These are phyloP conservation scores for Neonectria magnoliae DNA, from an alignment of 2,329 filamentous ascomycete species.

Conservation along the genomic window DNA sequence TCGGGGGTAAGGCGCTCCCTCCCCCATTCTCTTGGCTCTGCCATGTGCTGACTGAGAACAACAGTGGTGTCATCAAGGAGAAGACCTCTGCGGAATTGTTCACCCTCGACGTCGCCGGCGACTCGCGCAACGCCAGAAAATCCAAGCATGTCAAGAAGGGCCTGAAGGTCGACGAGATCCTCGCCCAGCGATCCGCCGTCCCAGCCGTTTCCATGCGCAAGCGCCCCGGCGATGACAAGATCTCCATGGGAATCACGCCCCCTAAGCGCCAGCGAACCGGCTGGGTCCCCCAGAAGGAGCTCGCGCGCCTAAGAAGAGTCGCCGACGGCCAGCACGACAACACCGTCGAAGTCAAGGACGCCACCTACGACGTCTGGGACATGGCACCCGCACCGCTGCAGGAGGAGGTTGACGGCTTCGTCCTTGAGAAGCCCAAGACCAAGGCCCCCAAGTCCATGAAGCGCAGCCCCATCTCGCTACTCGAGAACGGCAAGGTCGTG, in stretches of 20 bases:
- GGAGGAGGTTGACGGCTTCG: constrained; percentile 60
- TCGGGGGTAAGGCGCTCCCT: constrained; percentile 71
- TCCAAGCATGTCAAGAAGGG: constrained; percentile 76
- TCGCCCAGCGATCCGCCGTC: constrained; percentile 83
- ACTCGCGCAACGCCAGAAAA: constrained; percentile 71
- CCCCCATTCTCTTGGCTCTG: neutral
- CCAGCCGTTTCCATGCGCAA: constrained; percentile 84
- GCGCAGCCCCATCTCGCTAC: constrained; percentile 80
- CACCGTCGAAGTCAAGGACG: constrained; percentile 66
- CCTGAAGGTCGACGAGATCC: constrained; percentile 91
- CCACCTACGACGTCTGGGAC: constrained; percentile 83
- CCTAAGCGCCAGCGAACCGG: constrained; percentile 80
- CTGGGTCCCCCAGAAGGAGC: constrained; percentile 87
- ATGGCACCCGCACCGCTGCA: constrained; percentile 54
- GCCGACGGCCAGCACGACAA: constrained; percentile 76
- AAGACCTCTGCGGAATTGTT: constrained; percentile 87
- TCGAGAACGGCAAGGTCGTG: constrained; percentile 82
- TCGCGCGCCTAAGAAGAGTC: constrained; percentile 78
- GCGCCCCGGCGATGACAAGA: constrained; percentile 73
- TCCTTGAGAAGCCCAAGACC: constrained; percentile 72
- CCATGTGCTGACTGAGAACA: constrained; percentile 35
- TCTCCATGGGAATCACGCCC: constrained; percentile 77
- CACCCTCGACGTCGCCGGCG: constrained; percentile 79
- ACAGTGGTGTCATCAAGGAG: constrained; percentile 85
- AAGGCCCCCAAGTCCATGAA: constrained; percentile 81